Percentiles rank a stretch among this genome's conserved stretches.
Evolutionary conservation across 345 rosid species (phyloP).

Genomic region (Eucalyptus fibrosa): DNA sequence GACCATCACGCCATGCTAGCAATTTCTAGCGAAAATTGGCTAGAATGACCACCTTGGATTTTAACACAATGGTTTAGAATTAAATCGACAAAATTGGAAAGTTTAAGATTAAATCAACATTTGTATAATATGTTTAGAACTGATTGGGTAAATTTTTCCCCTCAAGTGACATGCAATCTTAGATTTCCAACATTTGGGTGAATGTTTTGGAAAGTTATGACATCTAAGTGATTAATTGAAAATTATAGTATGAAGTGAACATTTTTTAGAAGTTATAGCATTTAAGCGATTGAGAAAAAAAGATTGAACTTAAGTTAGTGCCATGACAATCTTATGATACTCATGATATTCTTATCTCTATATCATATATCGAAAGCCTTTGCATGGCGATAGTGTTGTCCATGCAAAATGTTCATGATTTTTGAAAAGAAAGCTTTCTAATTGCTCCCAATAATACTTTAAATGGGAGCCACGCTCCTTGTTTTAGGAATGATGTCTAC

Average conservation of each 20-base stretch:
- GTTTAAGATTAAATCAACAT: too few species aligned
- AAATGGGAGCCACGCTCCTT: not conserved
- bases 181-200: too few species aligned
- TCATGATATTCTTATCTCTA: rapidly evolving
- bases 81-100: too few species aligned
- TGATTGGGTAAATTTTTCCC: too few species aligned
- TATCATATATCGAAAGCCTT: not conserved
- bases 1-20: rapidly evolving
- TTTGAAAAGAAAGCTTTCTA: not conserved
- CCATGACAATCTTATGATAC: rapidly evolving
- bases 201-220: too few species aligned
- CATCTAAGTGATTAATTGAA: rapidly evolving
- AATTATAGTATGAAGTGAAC: not conserved
- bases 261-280: not conserved
- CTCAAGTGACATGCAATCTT: too few species aligned
- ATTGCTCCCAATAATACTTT: not conserved
- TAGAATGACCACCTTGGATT: too few species aligned
- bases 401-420: not conserved
- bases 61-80: too few species aligned
- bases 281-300: not conserved
- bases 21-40: too few species aligned
- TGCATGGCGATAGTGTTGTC: not conserved
- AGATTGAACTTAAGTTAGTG: rapidly evolving
- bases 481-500: not conserved
- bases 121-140: too few species aligned